Evolutionary conservation across 164 flowering plant genomes (phyloP), one percentile per base, ranked within the genome.

Genomic region (Vitis cinerea): DNA sequence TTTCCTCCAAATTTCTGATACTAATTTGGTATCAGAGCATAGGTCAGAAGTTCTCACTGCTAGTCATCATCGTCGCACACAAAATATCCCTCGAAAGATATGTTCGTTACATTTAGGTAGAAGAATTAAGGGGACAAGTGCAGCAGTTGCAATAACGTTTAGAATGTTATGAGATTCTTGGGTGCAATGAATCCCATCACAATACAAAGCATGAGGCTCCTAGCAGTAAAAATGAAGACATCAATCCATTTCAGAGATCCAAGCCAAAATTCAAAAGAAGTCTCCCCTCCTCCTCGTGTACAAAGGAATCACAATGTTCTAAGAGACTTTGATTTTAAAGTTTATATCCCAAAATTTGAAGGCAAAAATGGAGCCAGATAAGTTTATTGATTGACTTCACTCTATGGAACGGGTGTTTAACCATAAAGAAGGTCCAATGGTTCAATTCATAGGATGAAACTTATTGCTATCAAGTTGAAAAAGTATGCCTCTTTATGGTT

Each of bases 381-480:
- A 73, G 1, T 73, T 67, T 31, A 53, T 71, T n/a, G 71, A 73
- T 29, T 73, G 72, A 71, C 44, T 68, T 16, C 37, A 50, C 7
- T 53, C 58, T 17, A 23, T 23, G 8, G 59, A 68, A 37, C 19
- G 71, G 23, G 16, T 68, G 4, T 68, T 73, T 31, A 51, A 62
- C 13, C 44, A 12, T 23, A 0, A 23, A 23, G 27, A 23, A 23
- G 27, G 1, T 23, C 2, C 27, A 23, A 54, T 1, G 3, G 44
- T 9, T 31, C 59, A 1, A 19, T 61, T 23, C 58, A 19, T 23
- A 61, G 62, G 31, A 50, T 68, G 5, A 73, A 68, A 17, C 27
- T 69, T 11, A 68, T 49, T 4, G 68, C 52, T 12, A 44, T 71
- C 19, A 50, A 71, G 15, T 27, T 23, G 27, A 23, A 23, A 56